Conservation (phyloP, 257 asterid species). For the Vinca minor region DNA sequence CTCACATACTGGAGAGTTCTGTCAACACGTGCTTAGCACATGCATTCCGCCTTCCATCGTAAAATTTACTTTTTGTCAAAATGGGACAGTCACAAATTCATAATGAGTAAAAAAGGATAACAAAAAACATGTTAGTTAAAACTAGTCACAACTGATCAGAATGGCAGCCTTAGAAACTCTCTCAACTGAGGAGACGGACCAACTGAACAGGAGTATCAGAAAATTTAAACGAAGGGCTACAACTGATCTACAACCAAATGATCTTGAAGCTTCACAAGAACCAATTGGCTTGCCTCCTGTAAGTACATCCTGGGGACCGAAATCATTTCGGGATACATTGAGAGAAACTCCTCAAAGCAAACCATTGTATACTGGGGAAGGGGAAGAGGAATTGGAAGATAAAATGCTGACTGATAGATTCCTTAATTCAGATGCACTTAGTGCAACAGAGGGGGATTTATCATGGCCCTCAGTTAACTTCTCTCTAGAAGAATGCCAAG, state of each 20-base stretch:
- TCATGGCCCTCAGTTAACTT: background rate
- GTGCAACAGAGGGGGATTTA: background rate
- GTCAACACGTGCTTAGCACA: no score
- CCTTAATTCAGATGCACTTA: background rate
- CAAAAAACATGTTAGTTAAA: no score
- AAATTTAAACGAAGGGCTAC: background rate
- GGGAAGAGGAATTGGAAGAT: background rate
- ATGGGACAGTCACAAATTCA: no score
- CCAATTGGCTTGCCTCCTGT: no score
- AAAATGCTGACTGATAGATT: background rate
- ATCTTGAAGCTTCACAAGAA: background rate
- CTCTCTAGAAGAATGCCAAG: background rate
- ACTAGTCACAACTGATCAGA: no score
- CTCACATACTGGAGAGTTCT: no score
- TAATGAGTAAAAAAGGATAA: no score
- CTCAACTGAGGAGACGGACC: background rate
- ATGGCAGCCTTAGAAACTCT: no score
- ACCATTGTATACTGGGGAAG: background rate
- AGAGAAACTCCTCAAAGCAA: background rate
- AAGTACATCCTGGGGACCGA: background rate
- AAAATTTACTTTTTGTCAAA: no score
- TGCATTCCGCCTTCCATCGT: no score
- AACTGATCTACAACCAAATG: background rate
- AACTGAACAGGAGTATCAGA: background rate
- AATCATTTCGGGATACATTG: background rate